Base-by-base conservation (phyloP, 2,329 filamentous ascomycete genomes). In the Talaromyces sp. region DNA sequence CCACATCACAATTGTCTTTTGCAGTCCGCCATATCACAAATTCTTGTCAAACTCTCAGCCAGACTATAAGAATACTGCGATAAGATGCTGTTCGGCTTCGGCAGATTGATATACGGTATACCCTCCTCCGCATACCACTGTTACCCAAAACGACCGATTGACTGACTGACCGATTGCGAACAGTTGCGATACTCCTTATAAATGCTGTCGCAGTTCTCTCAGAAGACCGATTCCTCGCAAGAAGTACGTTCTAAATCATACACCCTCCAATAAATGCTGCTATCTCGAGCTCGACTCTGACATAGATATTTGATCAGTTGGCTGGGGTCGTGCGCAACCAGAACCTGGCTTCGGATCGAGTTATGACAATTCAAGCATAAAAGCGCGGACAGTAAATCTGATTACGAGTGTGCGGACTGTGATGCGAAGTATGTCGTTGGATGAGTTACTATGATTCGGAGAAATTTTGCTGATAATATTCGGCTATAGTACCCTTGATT, bases 151-250 rank as follows among this genome's bases (percentile, higher is more conserved):
- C 9, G 11, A 54, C 35, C 27, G 19, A 31, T 27, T 9, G 17
- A 49, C 58, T 61, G 22, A 43, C 49, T 45, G 35, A n/a, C n/a
- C 25, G 37, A 27, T 41, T 50, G 37, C 43, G 27, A 45, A 11
- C 25, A 45, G 67, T 35, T 67, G 93, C 88, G 71, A 84, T 96
- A 76, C 91, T 98, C 74, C 86, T 98, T 76, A 89, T 95, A 80
- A 99, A 99, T 80, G 92, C 92, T 70, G 90, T 98, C 75, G 92
- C 93, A 69, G 88, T 97, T 75, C 90, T 98, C 69, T 96, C 92
- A 72, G 93, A 97, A 86, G 93, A 97, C 81, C 90, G 93, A 68
- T 97, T 97, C 79, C 90, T 97, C 70, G 90, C 89, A 65, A 88
- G 92, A 79, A 93, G 81, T 89, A 88, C 61, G 72, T 45, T 3